Evolutionary conservation across 2,329 filamentous ascomycete species (phyloP), one percentile per base, ranked within the genome.

Genomic region (Exophiala phaeomuriformis): DNA sequence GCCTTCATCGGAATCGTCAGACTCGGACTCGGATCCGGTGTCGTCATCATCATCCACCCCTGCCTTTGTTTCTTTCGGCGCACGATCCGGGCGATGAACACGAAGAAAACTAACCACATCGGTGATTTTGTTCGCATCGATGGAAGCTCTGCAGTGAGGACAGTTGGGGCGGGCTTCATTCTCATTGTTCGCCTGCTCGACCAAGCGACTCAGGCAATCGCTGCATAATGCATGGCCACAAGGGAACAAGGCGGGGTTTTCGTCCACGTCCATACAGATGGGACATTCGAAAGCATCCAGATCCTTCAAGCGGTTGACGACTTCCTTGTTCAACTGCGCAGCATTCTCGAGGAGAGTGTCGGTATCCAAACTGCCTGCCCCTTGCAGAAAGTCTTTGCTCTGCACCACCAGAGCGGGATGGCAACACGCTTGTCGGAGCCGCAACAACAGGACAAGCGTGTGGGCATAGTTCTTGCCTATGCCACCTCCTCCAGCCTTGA

Each of bases 221-320:
- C 78, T 73, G 68, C 90, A 95, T 28, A 83, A 82, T 55, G 84
- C 81, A 64, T 95, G 90, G 1, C 90, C 90, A 64, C 90, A 95
- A 1, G 88, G 88, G 67, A 90, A 85, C 58, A 95, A 87, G 2
- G 80, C 80, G 0, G 88, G 86, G 57, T 90, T 90, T 9, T 79
- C 75, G 4, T 85, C 81, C 2, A 76, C 82, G 63, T 95, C 90
- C 54, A 86, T 84, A 67, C 90, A 95, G 19, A 93, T 83, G 0
- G 87, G 87, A 64, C 90, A 95, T 65, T 90, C 85, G 47, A 91
- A 88, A 1, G 75, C 78, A 1, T 82, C 75, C 4, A 73, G 70
- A 8, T 73, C 37, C 58, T 75, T 85, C 65, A 93, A 77, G 4
- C 88, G 44, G 3, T 19, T n/a, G 32, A 47, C 32, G n/a, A 36